Evolutionary conservation across 768 basidiomycete species (phyloP).

Genomic region (Boletus coccyginus): DNA sequence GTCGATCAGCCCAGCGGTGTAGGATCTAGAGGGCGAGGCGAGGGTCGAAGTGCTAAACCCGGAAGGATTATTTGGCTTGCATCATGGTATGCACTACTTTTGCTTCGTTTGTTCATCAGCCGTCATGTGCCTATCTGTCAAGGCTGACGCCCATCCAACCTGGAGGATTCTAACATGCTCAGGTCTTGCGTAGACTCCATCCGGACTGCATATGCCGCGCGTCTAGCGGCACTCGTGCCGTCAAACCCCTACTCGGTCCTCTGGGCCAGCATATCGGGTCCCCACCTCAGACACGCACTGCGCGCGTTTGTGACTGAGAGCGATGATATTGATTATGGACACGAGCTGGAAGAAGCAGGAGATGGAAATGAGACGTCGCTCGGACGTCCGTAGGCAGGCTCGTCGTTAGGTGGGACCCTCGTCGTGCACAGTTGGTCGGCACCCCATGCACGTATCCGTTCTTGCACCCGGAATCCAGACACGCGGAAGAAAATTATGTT

Average conservation of each 20-base stretch:
- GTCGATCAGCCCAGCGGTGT: constrained; percentile 26
- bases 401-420: not conserved
- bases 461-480: too few species aligned
- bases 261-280: constrained; percentile 71
- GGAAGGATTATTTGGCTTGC: constrained; percentile 70
- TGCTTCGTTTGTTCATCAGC: not conserved
- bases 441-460: too few species aligned
- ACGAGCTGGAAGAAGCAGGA: constrained; percentile 43
- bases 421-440: constrained; percentile 24
- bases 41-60: constrained; percentile 76
- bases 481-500: constrained; percentile 9
- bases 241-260: constrained; percentile 79
- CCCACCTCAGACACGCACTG: constrained; percentile 68
- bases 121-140: not conserved
- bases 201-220: constrained; percentile 63
- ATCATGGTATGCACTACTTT: constrained; percentile 49
- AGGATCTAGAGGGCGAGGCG: constrained; percentile 30
- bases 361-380: constrained; percentile 35
- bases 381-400: not conserved
- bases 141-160: constrained; percentile 1
- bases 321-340: constrained; percentile 31
- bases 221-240: constrained; percentile 66
- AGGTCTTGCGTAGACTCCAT: constrained; percentile 69
- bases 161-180: constrained; percentile 18
- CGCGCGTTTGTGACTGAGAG: constrained; percentile 63